Conservation (phyloP, 306 rosid species). For the Quercus ilex region DNA sequence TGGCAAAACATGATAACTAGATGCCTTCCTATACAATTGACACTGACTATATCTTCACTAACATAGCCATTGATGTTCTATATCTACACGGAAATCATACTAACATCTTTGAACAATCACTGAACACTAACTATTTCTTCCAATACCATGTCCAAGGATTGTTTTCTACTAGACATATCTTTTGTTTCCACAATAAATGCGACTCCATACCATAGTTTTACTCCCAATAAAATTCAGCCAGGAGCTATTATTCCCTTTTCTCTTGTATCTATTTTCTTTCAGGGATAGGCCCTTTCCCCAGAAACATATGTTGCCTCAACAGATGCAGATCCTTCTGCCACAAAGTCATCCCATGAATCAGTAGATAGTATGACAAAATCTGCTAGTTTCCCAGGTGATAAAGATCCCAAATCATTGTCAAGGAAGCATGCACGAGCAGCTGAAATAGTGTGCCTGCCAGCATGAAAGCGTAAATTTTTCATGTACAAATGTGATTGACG, state of each 20-base stretch:
- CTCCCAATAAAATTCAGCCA: background rate
- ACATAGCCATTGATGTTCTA: no score
- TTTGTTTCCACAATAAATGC: background rate
- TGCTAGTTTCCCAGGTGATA: conserved; percentile 69
- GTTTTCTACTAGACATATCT: no score
- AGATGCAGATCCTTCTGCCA: conserved; percentile 53
- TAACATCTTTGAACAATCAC: no score
- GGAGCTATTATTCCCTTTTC: background rate
- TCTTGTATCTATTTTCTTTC: background rate
- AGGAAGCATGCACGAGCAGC: conserved; percentile 88
- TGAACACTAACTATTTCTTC: no score
- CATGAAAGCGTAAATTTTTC: background rate
- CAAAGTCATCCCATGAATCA: conserved; percentile 61
- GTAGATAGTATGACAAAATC: conserved; percentile 73
- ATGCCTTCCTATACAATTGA: no score
- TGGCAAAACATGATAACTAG: no score
- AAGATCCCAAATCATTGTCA: conserved; percentile 64
- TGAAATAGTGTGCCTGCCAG: conserved; percentile 66
- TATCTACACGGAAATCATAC: no score
- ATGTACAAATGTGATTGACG: background rate
- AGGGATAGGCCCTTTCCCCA: conserved; percentile 70
- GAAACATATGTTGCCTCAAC: conserved; percentile 70
- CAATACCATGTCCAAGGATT: no score
- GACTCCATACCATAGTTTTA: background rate
- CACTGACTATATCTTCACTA: no score